Percentiles rank a stretch among this genome's conserved stretches.
phyloP scores from a whole-genome alignment of 768 basidiomycete species.

The Suillus subalutaceus region DNA sequence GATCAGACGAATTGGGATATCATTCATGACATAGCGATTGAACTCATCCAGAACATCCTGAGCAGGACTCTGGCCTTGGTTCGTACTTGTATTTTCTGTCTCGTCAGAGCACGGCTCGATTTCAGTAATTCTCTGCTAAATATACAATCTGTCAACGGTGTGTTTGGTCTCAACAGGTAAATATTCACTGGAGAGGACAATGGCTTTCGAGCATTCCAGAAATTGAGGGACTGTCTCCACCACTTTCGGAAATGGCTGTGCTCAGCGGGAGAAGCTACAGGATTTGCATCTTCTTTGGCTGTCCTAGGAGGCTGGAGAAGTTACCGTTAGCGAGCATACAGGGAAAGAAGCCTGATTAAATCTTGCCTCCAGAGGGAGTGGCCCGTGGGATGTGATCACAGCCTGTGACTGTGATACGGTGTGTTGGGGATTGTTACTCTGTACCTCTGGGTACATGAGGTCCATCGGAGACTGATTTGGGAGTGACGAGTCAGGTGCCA shows the following conservation, averaged over 20 bases:
- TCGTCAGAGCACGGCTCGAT: background rate
- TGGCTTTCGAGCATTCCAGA: background rate
- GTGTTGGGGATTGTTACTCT: background rate
- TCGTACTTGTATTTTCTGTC: background rate
- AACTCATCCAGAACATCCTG: background rate
- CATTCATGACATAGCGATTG: background rate
- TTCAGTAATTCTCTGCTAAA: background rate
- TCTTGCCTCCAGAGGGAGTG: background rate
- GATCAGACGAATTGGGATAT: background rate
- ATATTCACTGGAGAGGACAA: background rate
- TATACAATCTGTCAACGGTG: background rate
- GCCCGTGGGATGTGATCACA: background rate
- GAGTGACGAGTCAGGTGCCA: background rate
- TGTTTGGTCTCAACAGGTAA: background rate
- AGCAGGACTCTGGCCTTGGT: background rate
- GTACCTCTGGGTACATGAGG: background rate
- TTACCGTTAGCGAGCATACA: background rate
- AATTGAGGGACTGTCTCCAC: background rate
- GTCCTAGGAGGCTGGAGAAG: background rate
- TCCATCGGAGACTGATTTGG: background rate
- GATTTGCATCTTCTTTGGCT: background rate
- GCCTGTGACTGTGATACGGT: background rate
- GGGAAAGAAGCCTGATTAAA: background rate
- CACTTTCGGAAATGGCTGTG: background rate
- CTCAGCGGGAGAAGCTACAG: background rate